phyloP scores from a whole-genome alignment of 768 basidiomycete species.

The Kwoniella bestiolae region DNA sequence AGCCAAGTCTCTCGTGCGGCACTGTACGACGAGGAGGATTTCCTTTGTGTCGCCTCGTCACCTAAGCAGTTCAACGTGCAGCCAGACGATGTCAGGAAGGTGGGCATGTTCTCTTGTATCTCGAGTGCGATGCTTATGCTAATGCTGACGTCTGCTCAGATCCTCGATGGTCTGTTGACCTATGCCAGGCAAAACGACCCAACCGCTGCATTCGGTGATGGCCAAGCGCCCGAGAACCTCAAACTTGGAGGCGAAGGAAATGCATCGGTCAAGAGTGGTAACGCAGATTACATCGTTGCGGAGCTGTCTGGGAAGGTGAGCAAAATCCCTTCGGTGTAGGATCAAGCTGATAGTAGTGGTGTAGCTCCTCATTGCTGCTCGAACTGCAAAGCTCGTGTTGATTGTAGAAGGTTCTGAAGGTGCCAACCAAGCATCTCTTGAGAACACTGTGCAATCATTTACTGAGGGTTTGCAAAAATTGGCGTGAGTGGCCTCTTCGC shows the following conservation, averaged over 20 bases:
- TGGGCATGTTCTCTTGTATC: slow-evolving; percentile 5
- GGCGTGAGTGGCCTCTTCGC: slow-evolving; percentile 30
- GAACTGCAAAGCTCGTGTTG: slow-evolving; percentile 34
- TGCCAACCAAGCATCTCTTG: slow-evolving; percentile 22
- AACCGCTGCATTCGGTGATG: slow-evolving; percentile 35
- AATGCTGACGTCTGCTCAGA: slow-evolving; percentile 21
- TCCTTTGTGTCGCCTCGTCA: slow-evolving; percentile 32
- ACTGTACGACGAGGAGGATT: slow-evolving; percentile 35
- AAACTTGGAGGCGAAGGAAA: slow-evolving; percentile 36
- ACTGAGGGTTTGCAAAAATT: slow-evolving; percentile 34
- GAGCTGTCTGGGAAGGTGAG: slow-evolving; percentile 40
- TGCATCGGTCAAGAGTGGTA: slow-evolving; percentile 30
- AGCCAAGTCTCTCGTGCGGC: slow-evolving; percentile 33
- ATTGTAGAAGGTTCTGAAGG: slow-evolving; percentile 32
- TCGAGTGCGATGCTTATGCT: too few relatives aligned
- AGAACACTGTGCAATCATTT: slow-evolving; percentile 35
- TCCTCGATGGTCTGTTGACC: slow-evolving; percentile 41
- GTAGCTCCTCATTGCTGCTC: slow-evolving; percentile 38
- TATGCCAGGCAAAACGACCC: slow-evolving; percentile 36
- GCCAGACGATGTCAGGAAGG: slow-evolving; percentile 40
- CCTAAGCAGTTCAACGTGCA: slow-evolving; percentile 30
- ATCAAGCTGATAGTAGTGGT: not conserved
- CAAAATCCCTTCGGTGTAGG: not conserved
- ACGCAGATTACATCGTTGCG: slow-evolving; percentile 32
- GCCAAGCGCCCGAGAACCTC: slow-evolving; percentile 31